These are phyloP conservation scores for Apiospora sp. DNA, from an alignment of 2,329 filamentous ascomycete genomes.

Conservation along the genomic window DNA sequence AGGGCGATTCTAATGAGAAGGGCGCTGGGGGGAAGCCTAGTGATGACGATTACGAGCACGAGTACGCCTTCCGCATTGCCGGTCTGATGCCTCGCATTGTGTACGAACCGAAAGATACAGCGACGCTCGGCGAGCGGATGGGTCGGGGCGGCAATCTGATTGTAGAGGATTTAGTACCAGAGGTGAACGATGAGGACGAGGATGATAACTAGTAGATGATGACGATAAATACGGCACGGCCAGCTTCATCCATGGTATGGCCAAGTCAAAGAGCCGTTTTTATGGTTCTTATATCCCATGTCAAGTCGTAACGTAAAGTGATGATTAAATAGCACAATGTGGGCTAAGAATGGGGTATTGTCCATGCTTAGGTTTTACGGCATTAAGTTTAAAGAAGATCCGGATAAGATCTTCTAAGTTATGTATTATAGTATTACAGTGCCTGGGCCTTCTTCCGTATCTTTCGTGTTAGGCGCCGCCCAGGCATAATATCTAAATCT, in stretches of 20 bases:
- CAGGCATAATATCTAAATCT: neutral
- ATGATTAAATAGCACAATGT: neutral
- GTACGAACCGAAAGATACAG: conserved; percentile 72
- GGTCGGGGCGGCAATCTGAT: conserved; percentile 88
- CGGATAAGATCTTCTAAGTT: neutral
- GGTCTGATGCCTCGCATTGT: conserved; percentile 85
- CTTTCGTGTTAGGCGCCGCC: neutral
- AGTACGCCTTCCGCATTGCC: conserved; percentile 86
- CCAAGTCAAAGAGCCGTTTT: neutral
- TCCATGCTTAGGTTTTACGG: neutral
- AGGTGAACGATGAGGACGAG: conserved; percentile 44
- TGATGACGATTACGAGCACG: conserved; percentile 72
- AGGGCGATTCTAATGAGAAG: conserved; percentile 35
- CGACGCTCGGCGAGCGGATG: conserved; percentile 75
- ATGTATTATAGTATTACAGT: neutral
- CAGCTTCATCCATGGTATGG: conserved; percentile 31
- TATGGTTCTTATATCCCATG: neutral
- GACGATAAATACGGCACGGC: conserved; percentile 45
- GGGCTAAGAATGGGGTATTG: neutral
- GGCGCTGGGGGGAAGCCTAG: conserved; percentile 56
- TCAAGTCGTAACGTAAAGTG: neutral
- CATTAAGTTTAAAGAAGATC: neutral
- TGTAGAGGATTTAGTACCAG: conserved; percentile 74
- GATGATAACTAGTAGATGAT: conserved; percentile 43
- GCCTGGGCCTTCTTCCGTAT: neutral